These are phyloP conservation scores for Aspergillus olivimuriae DNA, from an alignment of 495 filamentous ascomycete species.

Conservation along the genomic window DNA sequence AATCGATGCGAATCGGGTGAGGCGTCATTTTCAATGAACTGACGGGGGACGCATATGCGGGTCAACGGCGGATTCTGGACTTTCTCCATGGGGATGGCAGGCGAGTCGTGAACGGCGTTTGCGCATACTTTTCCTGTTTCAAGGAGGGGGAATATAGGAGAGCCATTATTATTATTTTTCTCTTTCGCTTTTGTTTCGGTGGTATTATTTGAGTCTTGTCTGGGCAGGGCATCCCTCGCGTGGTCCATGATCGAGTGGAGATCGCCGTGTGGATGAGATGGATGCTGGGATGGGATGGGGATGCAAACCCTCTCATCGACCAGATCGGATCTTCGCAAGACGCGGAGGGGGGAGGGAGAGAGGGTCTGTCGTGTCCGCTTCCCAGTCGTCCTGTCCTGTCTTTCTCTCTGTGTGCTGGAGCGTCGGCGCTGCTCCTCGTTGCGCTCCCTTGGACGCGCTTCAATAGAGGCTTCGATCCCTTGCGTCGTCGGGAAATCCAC, in stretches of 20 bases:
- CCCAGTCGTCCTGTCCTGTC: background rate
- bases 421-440: slow-evolving; percentile 10
- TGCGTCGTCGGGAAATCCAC: slow-evolving; percentile 6
- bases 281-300: background rate
- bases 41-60: slow-evolving; percentile 15
- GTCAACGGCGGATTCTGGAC: slow-evolving; percentile 7
- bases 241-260: background rate
- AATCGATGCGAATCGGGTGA: slow-evolving; percentile 12
- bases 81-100: slow-evolving; percentile 10
- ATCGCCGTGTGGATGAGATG: background rate
- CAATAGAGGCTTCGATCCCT: slow-evolving; percentile 10
- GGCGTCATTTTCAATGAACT: slow-evolving; percentile 23
- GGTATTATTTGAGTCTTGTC: too few species aligned
- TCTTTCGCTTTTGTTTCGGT: too few species aligned
- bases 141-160: slow-evolving; percentile 13
- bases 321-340: too few species aligned
- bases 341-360: background rate
- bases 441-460: slow-evolving; percentile 8
- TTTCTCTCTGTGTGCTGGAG: background rate
- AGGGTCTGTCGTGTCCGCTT: background rate
- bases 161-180: too few species aligned
- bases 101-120: slow-evolving; percentile 12
- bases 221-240: background rate
- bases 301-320: too few species aligned
- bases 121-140: slow-evolving; percentile 22